Conservation (phyloP, 495 filamentous ascomycete genomes). For the Aspergillus bertholletiae region DNA sequence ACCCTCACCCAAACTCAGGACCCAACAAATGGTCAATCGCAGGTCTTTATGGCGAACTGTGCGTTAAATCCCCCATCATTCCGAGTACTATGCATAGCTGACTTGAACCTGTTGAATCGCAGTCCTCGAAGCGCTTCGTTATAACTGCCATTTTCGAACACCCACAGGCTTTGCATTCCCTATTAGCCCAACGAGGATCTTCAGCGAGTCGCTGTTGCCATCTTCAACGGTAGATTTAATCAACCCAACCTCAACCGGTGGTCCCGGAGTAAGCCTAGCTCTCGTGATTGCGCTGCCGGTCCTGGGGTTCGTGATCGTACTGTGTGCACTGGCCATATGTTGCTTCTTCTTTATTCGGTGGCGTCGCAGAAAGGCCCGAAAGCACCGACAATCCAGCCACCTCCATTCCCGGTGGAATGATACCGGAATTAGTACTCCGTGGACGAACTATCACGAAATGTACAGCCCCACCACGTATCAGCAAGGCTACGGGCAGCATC, state of each 20-base stretch:
- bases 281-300: conserved; percentile 47
- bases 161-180: conserved; percentile 31
- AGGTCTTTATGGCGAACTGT: conserved; percentile 51
- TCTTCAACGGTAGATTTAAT: conserved; percentile 29
- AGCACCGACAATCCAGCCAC: conserved; percentile 16
- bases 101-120: neutral
- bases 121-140: conserved; percentile 50
- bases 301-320: conserved; percentile 35
- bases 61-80: conserved; percentile 11
- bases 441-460: conserved; percentile 13
- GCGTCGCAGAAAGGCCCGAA: conserved; percentile 29
- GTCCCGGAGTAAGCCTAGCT: conserved; percentile 32
- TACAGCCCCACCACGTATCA: conserved; percentile 2
- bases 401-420: conserved; percentile 31
- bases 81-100: neutral
- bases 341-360: conserved; percentile 39
- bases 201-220: conserved; percentile 37
- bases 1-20: conserved; percentile 22
- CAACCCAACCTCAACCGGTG: conserved; percentile 11
- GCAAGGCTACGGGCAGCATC: conserved; percentile 12
- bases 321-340: conserved; percentile 19
- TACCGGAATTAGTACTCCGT: conserved; percentile 20
- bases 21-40: neutral
- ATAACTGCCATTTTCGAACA: conserved; percentile 45
- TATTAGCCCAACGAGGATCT: conserved; percentile 43